These are phyloP conservation scores for Leishmania mexicana DNA, from an alignment of 208 protist genomes.

Conservation along the genomic window DNA sequence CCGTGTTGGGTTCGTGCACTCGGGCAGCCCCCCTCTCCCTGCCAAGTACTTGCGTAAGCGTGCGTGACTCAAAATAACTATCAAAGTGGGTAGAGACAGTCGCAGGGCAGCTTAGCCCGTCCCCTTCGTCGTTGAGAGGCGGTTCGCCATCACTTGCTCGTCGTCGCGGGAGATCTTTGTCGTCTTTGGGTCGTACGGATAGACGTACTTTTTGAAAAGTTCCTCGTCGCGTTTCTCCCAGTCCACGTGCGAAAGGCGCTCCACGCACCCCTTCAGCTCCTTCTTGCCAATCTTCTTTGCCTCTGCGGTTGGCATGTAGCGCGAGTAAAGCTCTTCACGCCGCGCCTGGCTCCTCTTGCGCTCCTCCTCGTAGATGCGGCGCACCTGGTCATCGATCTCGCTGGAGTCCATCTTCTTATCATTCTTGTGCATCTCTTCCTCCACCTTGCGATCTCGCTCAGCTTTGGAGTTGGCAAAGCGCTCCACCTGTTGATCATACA, in stretches of 20 bases:
- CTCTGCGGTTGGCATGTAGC: constrained; percentile 56
- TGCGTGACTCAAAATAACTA: not conserved
- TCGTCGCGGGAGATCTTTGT: constrained; percentile 57
- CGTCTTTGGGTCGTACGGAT: constrained; percentile 78
- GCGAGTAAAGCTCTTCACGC: constrained; percentile 53
- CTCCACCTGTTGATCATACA: constrained; percentile 86
- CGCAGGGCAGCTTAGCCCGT: not conserved
- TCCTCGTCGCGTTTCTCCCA: constrained; percentile 81
- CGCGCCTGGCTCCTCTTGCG: constrained; percentile 50
- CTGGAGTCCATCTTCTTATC: constrained; percentile 66
- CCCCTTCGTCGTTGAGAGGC: constrained; percentile 69
- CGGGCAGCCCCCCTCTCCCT: not conserved
- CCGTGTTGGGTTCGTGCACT: not conserved
- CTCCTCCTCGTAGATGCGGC: constrained; percentile 83
- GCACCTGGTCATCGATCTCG: constrained; percentile 79
- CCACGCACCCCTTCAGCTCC: constrained; percentile 65
- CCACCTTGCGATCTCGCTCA: constrained; percentile 54
- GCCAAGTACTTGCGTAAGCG: not conserved
- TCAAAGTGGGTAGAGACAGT: not conserved
- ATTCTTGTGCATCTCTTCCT: constrained; percentile 61
- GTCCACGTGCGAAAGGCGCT: constrained; percentile 77
- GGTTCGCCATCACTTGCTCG: constrained; percentile 71
- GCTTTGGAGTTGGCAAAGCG: constrained; percentile 57
- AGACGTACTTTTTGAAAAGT: constrained; percentile 88
- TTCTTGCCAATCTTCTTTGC: constrained; percentile 73